Evolutionary conservation across 1,284 basidiomycete genomes (phyloP).

Genomic region (Phylloporus sp.): DNA sequence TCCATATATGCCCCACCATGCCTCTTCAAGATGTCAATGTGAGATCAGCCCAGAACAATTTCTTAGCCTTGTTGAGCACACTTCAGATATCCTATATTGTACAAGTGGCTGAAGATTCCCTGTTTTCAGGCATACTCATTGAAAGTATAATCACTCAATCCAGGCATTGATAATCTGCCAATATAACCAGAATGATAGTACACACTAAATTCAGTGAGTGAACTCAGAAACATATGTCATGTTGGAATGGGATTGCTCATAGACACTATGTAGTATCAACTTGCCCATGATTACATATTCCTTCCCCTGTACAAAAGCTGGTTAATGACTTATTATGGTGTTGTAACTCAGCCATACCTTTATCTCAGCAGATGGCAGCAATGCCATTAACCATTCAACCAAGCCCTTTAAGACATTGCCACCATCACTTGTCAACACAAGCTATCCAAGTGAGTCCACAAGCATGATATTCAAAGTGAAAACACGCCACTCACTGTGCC

Average conservation of each 20-base stretch:
- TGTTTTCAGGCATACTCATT: constrained; percentile 69
- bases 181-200: background rate
- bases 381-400: constrained; percentile 58
- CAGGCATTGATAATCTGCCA: background rate
- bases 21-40: constrained; percentile 61
- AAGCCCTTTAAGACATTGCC: constrained; percentile 60
- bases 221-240: constrained; percentile 90
- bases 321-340: constrained; percentile 1
- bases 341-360: constrained; percentile 48
- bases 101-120: constrained; percentile 41
- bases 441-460: constrained; percentile 47
- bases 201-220: constrained; percentile 84
- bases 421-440: constrained; percentile 69
- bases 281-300: constrained; percentile 74
- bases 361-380: constrained; percentile 59
- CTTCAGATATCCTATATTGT: constrained; percentile 65
- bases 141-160: constrained; percentile 79
- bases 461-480: background rate
- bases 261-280: constrained; percentile 74
- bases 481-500: constrained; percentile 64
- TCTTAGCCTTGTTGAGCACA: constrained; percentile 68
- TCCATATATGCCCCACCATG: constrained; percentile 70
- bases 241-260: constrained; percentile 78
- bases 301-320: constrained; percentile 55
- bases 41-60: constrained; percentile 71